Conservation (phyloP, 352 stramenopile species). For the Globisporangium parvum region DNA sequence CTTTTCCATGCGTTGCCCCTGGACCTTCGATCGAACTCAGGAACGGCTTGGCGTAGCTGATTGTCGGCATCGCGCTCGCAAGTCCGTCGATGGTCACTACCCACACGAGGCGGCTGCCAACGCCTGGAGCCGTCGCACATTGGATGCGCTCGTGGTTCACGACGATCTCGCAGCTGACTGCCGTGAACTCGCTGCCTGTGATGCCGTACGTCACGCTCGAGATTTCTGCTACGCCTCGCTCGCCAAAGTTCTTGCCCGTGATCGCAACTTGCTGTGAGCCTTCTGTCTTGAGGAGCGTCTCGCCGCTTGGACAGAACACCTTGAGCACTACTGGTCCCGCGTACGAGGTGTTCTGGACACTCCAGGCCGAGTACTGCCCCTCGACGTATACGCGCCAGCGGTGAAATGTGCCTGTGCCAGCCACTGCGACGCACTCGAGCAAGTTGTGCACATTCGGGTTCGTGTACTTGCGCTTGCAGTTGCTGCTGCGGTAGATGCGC, state of each 20-base stretch:
- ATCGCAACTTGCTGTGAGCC: constrained; percentile 48
- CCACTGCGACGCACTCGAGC: constrained; percentile 43
- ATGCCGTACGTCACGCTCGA: constrained; percentile 46
- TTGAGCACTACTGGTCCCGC: constrained; percentile 48
- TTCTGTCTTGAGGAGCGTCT: constrained; percentile 41
- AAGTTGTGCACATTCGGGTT: constrained; percentile 29
- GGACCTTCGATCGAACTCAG: constrained; percentile 31
- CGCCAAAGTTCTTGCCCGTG: constrained; percentile 54
- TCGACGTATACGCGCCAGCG: constrained; percentile 41
- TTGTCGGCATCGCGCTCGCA: constrained; percentile 39
- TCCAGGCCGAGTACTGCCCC: constrained; percentile 25
- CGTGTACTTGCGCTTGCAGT: constrained; percentile 53
- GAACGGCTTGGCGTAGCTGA: constrained; percentile 52
- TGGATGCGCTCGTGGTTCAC: constrained; percentile 46
- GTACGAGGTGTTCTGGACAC: constrained; percentile 39
- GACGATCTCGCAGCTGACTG: constrained; percentile 31
- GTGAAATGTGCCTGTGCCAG: constrained; percentile 38
- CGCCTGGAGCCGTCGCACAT: constrained; percentile 38
- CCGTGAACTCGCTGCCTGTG: constrained; percentile 35
- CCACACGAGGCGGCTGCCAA: constrained; percentile 44
- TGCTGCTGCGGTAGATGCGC: constrained; percentile 28
- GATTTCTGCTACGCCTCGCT: constrained; percentile 22
- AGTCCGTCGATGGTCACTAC: constrained; percentile 54
- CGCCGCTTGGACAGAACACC: constrained; percentile 38
- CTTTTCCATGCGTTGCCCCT: constrained; percentile 22